phyloP scores from a whole-genome alignment of 2,329 filamentous ascomycete genomes.

The Aspergillus sergii region DNA sequence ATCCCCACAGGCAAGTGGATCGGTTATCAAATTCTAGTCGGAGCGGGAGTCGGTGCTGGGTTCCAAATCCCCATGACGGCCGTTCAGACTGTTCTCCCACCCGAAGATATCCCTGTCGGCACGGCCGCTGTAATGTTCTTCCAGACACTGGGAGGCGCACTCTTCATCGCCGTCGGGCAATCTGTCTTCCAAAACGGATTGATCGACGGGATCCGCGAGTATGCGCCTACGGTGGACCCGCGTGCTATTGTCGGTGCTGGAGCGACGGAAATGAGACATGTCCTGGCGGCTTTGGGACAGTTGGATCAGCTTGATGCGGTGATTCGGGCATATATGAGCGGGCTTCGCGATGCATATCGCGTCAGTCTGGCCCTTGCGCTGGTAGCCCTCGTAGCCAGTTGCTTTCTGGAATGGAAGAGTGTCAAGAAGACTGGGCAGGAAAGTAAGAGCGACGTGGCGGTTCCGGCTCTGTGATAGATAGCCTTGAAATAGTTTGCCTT shows the following conservation, averaged over 20 bases:
- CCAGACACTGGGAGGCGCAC: conserved; percentile 41
- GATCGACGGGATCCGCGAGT: conserved; percentile 32
- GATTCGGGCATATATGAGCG: conserved; percentile 25
- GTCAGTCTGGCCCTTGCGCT: conserved; percentile 24
- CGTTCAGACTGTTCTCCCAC: conserved; percentile 37
- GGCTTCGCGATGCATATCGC: conserved; percentile 23
- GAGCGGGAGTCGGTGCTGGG: conserved; percentile 38
- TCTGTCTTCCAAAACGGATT: conserved; percentile 55
- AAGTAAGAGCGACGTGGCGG: not conserved
- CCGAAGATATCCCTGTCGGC: conserved; percentile 37
- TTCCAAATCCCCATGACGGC: conserved; percentile 42
- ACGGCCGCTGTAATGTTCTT: conserved; percentile 41
- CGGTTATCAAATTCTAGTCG: conserved; percentile 40
- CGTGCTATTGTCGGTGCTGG: conserved; percentile 18
- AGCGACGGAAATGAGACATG: conserved; percentile 22
- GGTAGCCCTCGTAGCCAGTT: conserved; percentile 20
- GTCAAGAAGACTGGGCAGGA: conserved; percentile 17
- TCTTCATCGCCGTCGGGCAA: conserved; percentile 57
- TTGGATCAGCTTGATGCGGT: conserved; percentile 21
- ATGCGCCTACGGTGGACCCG: conserved; percentile 10
- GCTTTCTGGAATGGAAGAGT: conserved; percentile 29
- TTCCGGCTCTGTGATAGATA: not conserved
- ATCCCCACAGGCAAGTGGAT: conserved; percentile 42
- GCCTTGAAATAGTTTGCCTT: too few relatives aligned
- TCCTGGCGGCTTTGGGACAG: conserved; percentile 12